Evolutionary conservation across 2,329 filamentous ascomycete genomes (phyloP).

Genomic region (Paecilomyces dactylethromorphus): DNA sequence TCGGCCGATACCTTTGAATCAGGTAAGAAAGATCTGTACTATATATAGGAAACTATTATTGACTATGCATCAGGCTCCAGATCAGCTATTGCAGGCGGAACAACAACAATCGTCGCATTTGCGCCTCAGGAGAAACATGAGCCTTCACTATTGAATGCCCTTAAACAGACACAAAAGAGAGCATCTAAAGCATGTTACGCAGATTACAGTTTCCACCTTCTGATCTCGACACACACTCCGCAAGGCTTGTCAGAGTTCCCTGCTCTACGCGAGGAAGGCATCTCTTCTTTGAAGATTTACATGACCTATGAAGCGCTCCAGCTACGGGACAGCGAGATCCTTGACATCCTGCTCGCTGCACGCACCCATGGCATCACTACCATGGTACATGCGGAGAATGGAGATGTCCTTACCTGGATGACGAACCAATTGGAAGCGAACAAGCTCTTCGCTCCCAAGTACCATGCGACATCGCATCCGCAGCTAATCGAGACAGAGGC

Average conservation of each 20-base stretch:
- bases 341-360: slow-evolving; percentile 37
- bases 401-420: slow-evolving; percentile 36
- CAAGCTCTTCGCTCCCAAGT: slow-evolving; percentile 30
- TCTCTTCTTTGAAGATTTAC: slow-evolving; percentile 43
- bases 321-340: slow-evolving; percentile 33
- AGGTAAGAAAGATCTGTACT: neutral
- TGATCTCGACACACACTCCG: slow-evolving; percentile 26
- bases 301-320: slow-evolving; percentile 41
- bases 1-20: slow-evolving; percentile 42
- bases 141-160: slow-evolving; percentile 37
- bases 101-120: slow-evolving; percentile 45
- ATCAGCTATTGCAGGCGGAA: slow-evolving; percentile 43
- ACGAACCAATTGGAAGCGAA: slow-evolving; percentile 31
- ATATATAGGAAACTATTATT: neutral
- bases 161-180: slow-evolving; percentile 37
- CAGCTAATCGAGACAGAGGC: slow-evolving; percentile 39
- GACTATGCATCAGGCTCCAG: slow-evolving; percentile 25
- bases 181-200: slow-evolving; percentile 41
- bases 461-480: slow-evolving; percentile 37
- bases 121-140: slow-evolving; percentile 42
- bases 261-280: slow-evolving; percentile 29
- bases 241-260: slow-evolving; percentile 33
- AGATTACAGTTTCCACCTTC: slow-evolving; percentile 48
- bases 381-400: slow-evolving; percentile 36
- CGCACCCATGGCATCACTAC: slow-evolving; percentile 37